A percentile compares a stretch with the other conserved stretches of the same genome.
Conservation (phyloP, 306 rosid genomes). For the Quercus glauca region DNA sequence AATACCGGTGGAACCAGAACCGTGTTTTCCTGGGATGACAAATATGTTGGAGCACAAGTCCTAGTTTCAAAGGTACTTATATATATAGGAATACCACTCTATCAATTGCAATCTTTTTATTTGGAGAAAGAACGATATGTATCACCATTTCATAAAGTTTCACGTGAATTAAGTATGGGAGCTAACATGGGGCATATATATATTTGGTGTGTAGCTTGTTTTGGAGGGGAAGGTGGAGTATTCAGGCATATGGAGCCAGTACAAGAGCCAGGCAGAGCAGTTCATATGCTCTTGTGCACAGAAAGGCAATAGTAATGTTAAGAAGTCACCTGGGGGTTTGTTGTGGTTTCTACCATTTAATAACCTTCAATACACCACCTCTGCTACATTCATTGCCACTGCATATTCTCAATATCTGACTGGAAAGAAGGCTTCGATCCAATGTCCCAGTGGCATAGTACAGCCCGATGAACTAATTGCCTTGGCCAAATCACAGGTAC, state of each 20-base stretch:
- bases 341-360: slow-evolving; percentile 42
- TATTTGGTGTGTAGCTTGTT: slow-evolving; percentile 31
- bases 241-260: slow-evolving; percentile 44
- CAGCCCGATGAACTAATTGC: slow-evolving; percentile 34
- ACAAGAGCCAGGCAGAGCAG: slow-evolving; percentile 45
- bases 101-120: background rate
- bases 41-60: slow-evolving; percentile 51
- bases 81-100: background rate
- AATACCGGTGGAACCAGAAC: slow-evolving; percentile 41
- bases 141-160: too few species aligned
- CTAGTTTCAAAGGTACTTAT: slow-evolving; percentile 45
- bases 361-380: slow-evolving; percentile 53
- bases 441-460: slow-evolving; percentile 23
- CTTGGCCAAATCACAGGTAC: slow-evolving; percentile 48
- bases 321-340: slow-evolving; percentile 44
- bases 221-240: slow-evolving; percentile 33
- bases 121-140: too few species aligned
- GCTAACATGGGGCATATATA: background rate
- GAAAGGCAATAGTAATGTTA: slow-evolving; percentile 33
- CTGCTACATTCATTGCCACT: slow-evolving; percentile 42
- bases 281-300: slow-evolving; percentile 54
- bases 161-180: too few species aligned
- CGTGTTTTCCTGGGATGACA: slow-evolving; percentile 61
- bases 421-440: slow-evolving; percentile 20
- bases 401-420: slow-evolving; percentile 42